These are phyloP conservation scores for Juncus effusus DNA, from an alignment of 176 grass and related monocot genomes.

Conservation along the genomic window DNA sequence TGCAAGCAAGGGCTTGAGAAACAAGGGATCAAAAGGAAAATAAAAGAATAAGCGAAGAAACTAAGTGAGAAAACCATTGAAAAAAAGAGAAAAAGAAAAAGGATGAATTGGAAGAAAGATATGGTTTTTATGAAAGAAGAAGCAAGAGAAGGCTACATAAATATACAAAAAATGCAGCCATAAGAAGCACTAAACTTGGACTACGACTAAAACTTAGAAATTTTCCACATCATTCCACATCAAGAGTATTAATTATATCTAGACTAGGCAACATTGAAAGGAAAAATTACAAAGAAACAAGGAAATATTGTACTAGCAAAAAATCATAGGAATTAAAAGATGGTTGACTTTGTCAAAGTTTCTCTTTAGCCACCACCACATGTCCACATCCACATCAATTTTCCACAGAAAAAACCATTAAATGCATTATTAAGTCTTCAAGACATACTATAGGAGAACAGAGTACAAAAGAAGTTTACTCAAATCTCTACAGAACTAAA, in stretches of 20 bases:
- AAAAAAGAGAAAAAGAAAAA: neutral
- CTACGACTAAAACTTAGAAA: neutral
- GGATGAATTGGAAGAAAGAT: too few relatives aligned
- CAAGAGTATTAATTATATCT: neutral
- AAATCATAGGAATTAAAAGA: conserved; percentile 5
- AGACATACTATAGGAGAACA: neutral
- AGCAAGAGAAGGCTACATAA: too few relatives aligned
- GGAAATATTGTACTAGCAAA: neutral
- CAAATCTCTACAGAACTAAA: neutral
- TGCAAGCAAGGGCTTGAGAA: neutral
- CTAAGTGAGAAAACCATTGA: neutral
- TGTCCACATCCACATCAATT: neutral
- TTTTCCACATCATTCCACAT: neutral
- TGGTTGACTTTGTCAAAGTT: conserved; percentile 23
- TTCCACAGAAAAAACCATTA: neutral
- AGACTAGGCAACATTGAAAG: neutral
- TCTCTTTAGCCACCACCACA: conserved; percentile 1
- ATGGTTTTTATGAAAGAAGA: neutral
- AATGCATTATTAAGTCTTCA: neutral
- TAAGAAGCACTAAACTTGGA: too few relatives aligned
- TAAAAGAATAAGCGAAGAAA: neutral
- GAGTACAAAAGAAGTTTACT: neutral
- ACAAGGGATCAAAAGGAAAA: neutral
- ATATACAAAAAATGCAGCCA: neutral
- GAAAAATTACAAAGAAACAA: conserved; percentile 4